A percentile compares a stretch with the other conserved stretches of the same genome.
Evolutionary conservation across 768 basidiomycete species (phyloP).

Genomic region (Cubamyces lactineus): DNA sequence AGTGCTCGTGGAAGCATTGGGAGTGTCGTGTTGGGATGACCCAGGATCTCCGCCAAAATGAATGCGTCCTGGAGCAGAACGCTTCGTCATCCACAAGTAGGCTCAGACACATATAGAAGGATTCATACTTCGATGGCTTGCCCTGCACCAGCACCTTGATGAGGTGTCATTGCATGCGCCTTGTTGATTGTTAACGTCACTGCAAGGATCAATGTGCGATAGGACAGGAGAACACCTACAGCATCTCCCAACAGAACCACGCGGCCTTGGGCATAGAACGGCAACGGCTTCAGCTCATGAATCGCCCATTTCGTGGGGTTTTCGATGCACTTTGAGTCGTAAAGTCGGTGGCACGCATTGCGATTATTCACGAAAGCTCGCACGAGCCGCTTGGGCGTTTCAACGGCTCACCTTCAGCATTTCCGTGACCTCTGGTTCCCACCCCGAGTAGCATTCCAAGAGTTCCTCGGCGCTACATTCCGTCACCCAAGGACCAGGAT

Average conservation of each 20-base stretch:
- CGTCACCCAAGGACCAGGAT: slow-evolving; percentile 32
- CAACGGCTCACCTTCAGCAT: slow-evolving; percentile 28
- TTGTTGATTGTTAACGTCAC: background rate
- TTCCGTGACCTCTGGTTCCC: slow-evolving; percentile 36
- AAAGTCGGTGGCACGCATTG: too few relatives aligned
- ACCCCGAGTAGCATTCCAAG: slow-evolving; percentile 32
- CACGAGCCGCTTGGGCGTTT: background rate
- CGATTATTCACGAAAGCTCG: background rate
- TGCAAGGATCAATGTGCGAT: too few relatives aligned
- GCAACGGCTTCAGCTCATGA: slow-evolving; percentile 34
- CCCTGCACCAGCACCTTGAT: slow-evolving; percentile 39
- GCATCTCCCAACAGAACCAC: slow-evolving; percentile 39
- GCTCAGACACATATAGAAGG: background rate
- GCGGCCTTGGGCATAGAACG: slow-evolving; percentile 28
- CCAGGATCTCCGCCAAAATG: slow-evolving; percentile 35
- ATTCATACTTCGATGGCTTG: slow-evolving; percentile 37
- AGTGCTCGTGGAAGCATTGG: slow-evolving; percentile 29
- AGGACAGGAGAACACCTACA: slow-evolving; percentile 21
- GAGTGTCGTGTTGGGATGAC: slow-evolving; percentile 28
- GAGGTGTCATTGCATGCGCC: slow-evolving; percentile 41
- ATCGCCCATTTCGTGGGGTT: slow-evolving; percentile 38
- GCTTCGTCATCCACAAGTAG: background rate
- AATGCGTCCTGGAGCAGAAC: slow-evolving; percentile 35
- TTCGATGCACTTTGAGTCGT: slow-evolving; percentile 29
- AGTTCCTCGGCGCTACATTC: slow-evolving; percentile 32